These are phyloP conservation scores for Uromyces viciae-fabae DNA, from an alignment of 1,284 basidiomycete species.

Conservation along the genomic window DNA sequence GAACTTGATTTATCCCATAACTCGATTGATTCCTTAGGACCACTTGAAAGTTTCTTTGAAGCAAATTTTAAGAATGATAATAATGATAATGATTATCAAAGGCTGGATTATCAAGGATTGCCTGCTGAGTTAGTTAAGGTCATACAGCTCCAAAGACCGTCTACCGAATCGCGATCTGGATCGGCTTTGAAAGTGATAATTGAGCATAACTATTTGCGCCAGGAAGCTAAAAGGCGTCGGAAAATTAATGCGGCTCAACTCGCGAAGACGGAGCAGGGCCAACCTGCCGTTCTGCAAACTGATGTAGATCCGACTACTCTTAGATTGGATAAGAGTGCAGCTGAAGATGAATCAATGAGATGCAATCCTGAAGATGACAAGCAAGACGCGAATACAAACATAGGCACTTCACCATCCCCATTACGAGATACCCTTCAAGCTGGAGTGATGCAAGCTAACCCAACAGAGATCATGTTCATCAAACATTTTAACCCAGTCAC, in stretches of 20 bases:
- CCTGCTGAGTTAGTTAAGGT: constrained; percentile 10
- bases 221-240: constrained; percentile 27
- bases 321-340: neutral
- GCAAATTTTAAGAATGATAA: too few species aligned
- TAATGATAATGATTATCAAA: neutral
- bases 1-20: constrained; percentile 38
- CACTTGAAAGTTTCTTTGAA: constrained; percentile 33
- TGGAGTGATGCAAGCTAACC: too few species aligned
- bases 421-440: neutral
- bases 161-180: neutral
- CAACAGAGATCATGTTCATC: constrained; percentile 9
- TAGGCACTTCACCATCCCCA: neutral
- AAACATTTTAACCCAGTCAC: neutral
- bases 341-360: neutral
- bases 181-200: constrained; percentile 20
- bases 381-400: neutral
- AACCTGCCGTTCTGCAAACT: neutral
- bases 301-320: constrained; percentile 12
- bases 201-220: constrained; percentile 24
- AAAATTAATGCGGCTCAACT: neutral
- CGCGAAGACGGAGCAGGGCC: neutral
- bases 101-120: constrained; percentile 26
- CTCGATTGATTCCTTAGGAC: constrained; percentile 37
- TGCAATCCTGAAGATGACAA: neutral
- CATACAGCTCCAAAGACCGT: neutral